These are phyloP conservation scores for Ustilago loliicola DNA, from an alignment of 1,284 basidiomycete genomes.

Conservation along the genomic window DNA sequence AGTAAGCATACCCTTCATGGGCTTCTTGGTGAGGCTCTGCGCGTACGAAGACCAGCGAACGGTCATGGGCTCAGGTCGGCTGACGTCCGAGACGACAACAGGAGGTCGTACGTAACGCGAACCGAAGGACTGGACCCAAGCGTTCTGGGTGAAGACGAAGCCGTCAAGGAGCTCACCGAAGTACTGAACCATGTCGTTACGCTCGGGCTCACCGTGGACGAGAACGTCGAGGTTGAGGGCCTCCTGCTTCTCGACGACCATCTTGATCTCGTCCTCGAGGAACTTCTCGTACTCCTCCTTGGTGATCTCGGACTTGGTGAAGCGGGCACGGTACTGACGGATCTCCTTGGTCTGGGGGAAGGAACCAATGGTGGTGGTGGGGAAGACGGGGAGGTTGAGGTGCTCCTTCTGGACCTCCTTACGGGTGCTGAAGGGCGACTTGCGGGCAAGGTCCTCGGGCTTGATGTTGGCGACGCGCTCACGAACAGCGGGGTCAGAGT, in stretches of 20 bases:
- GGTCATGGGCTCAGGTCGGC: constrained; percentile 92
- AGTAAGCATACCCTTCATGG: constrained; percentile 99
- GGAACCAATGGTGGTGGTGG: constrained; percentile 98
- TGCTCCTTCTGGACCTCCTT: constrained; percentile 90
- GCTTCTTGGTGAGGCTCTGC: constrained; percentile 90
- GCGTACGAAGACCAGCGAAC: constrained; percentile 98
- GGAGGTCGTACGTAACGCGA: constrained; percentile 96
- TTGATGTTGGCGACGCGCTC: constrained; percentile 95
- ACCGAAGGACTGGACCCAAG: constrained; percentile 96
- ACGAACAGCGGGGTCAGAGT: constrained; percentile 94
- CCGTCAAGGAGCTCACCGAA: constrained; percentile 97
- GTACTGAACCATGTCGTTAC: constrained; percentile 99
- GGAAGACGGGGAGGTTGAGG: constrained; percentile 94
- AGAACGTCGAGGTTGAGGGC: constrained; percentile 94
- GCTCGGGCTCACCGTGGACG: constrained; percentile 98
- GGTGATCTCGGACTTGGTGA: constrained; percentile 92
- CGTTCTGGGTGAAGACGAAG: constrained; percentile 98
- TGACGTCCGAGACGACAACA: constrained; percentile 98
- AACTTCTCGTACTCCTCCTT: constrained; percentile 93
- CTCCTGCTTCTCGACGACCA: constrained; percentile 96
- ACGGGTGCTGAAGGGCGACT: constrained; percentile 89
- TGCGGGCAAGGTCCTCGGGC: constrained; percentile 87
- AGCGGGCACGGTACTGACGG: constrained; percentile 67
- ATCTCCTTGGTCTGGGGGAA: constrained; percentile 99
- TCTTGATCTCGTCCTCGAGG: constrained; percentile 97